Evolutionary conservation across 2,329 filamentous ascomycete species (phyloP).

Genomic region (Chrysoporthe puriensis): DNA sequence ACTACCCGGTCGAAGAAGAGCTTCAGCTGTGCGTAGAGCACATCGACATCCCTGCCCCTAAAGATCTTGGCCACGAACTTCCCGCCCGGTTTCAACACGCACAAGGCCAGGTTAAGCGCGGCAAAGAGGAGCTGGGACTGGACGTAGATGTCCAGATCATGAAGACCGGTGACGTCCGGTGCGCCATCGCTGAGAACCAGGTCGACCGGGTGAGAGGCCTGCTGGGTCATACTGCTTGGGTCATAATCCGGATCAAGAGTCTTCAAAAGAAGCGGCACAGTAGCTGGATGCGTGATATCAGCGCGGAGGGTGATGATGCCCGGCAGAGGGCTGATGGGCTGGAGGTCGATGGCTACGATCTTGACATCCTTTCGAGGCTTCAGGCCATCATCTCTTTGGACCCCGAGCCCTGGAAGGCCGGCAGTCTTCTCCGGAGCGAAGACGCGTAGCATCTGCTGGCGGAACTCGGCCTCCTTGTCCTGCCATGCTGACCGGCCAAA

Average conservation of each 20-base stretch:
- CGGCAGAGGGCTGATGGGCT: conserved; percentile 91
- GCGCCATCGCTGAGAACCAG: conserved; percentile 94
- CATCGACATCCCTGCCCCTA: conserved; percentile 89
- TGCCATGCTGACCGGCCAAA: conserved; percentile 88
- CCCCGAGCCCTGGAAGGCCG: conserved; percentile 14
- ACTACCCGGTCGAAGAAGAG: conserved; percentile 86
- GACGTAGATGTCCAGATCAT: conserved; percentile 97
- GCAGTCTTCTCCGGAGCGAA: conserved; percentile 41
- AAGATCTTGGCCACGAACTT: conserved; percentile 99
- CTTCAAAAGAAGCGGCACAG: conserved; percentile 83
- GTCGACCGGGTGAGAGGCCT: conserved; percentile 79
- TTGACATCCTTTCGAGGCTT: conserved; percentile 73
- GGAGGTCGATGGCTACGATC: conserved; percentile 93
- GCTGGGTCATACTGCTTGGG: conserved; percentile 46
- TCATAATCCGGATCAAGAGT: conserved; percentile 78
- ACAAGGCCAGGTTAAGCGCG: conserved; percentile 89
- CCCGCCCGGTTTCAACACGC: conserved; percentile 88
- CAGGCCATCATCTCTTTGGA: conserved; percentile 34
- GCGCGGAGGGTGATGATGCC: conserved; percentile 91
- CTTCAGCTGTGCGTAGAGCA: conserved; percentile 91
- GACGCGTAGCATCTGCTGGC: conserved; percentile 62
- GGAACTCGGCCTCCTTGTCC: conserved; percentile 73
- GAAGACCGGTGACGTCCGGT: conserved; percentile 92
- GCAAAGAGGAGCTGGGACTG: conserved; percentile 95
- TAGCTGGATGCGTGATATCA: conserved; percentile 96